Base-by-base conservation (phyloP, 805 yeast genomes). In the Candida broadrunensis region DNA sequence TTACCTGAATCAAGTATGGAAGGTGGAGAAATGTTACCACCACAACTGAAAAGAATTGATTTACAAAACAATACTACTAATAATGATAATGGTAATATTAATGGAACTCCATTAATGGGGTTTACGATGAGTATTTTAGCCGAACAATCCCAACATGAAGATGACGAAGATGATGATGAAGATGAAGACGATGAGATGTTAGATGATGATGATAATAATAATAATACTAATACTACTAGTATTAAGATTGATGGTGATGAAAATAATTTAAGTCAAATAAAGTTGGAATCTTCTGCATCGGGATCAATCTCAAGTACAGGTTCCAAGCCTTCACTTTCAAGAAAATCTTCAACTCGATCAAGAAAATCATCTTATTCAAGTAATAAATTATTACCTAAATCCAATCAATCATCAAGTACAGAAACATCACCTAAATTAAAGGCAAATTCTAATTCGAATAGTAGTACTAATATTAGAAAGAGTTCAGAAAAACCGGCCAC, bases 111-210 rank as follows among this genome's bases (percentile, higher is more conserved):
- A n/a, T 50, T 70, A 43, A 70, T 70, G 75, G 72, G 73, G 4
- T 70, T 70, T 46, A 70, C 75, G 9, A 69, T 70, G 74, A 72
- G 72, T 21, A 53, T 67, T 31, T 55, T 70, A 40, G 73, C 72
- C 1, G 72, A 67, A 40, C 70, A 61, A 32, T 30, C 33, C 31
- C 42, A 34, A 29, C 33, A 41, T 13, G 39, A 39, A 38, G 26
- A 29, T 29, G 32, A 29, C 5, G 32, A 13, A 5, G 13, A 13
- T 15, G 18, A 14, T 31, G 29, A 33, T 17, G 21, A 30, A 18
- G 16, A 33, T 6, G 19, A 14, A 5, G 35, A 37, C 16, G 39
- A 26, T 5, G 33, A 37, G 6, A 13, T 9, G 11, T 5, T 5
- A 7, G 18, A 29, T 29, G 18, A 14, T n/a, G 29, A 26, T 17